Base-by-base conservation (phyloP, 179 eudicot species). In the Heliamphora pulchella region DNA sequence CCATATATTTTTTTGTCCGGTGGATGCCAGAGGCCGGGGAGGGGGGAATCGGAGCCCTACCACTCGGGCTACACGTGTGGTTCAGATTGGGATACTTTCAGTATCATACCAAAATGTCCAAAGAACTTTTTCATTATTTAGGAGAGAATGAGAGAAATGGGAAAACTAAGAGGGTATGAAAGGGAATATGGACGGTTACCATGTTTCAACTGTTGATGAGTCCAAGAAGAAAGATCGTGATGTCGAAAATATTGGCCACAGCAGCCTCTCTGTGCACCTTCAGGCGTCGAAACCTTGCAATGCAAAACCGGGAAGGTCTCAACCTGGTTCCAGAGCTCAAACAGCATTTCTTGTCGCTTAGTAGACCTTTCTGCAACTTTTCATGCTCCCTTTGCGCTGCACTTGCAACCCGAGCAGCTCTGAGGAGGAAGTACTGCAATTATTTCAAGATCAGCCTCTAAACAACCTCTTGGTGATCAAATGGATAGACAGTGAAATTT, bases 311-410 rank as follows among this genome's bases (percentile, higher is more conserved):
- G 58, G 43, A 48, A 71, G 75, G 41, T 48, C 75, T 48, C 75
- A 50, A 48, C 58, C 55, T 71, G 83, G 14, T 58, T 64, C 75
- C 87, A 79, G 75, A 88, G 80, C 50, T 91, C 93, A 31, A 77
- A 78, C 39, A 14, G 91, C 83, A 58, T 91, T 91, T 77, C 86
- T 31, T 86, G 82, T 84, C 88, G 82, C 70, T 83, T 66, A 87
- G 84, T 58, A 91, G 86, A 69, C 91, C 94, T 81, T 87, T 85
- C 43, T 71, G 86, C 77, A 80, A 8, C 82, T 90, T 90, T 44
- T 90, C 94, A 77, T 89, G 91, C 64, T 87, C 90, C 82, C 89
- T 82, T 81, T 87, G 93, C 80, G 89, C 86, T 8, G 39, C 10
- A 66, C 82, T 54, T 0, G 89, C 84, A 74, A 88, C 85, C 53